phyloP scores from a whole-genome alignment of 2,329 filamentous ascomycete genomes.

The Fragosphaeria purpurea region DNA sequence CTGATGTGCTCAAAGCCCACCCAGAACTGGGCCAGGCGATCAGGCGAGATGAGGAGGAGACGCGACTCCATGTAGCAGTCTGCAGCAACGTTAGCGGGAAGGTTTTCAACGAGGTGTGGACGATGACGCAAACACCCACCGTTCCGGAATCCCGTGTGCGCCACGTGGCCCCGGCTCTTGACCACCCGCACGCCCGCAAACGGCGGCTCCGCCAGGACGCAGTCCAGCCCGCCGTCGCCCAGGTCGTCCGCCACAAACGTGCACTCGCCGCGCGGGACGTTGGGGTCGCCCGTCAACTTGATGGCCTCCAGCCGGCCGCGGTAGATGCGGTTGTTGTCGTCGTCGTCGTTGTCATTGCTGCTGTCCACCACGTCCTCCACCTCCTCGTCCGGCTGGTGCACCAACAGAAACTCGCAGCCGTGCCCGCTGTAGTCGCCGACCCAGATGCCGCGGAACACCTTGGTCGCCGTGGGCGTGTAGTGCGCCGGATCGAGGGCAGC shows the following conservation, averaged over 20 bases:
- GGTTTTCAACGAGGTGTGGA: too few species aligned
- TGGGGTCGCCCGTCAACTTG: constrained; percentile 85
- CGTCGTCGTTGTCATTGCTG: constrained; percentile 20
- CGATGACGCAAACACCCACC: constrained; percentile 1
- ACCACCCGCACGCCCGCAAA: constrained; percentile 71
- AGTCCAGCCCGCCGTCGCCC: constrained; percentile 52
- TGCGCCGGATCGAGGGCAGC: constrained; percentile 59
- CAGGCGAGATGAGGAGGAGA: constrained; percentile 67
- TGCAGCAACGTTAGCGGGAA: constrained; percentile 21
- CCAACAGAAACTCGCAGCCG: constrained; percentile 76
- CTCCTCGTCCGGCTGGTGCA: constrained; percentile 57
- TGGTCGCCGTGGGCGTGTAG: constrained; percentile 72
- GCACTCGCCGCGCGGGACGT: constrained; percentile 77
- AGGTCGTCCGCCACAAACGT: constrained; percentile 76
- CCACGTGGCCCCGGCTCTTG: constrained; percentile 66
- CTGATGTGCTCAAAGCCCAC: constrained; percentile 50
- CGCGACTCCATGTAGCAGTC: constrained; percentile 67
- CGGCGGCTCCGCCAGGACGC: constrained; percentile 52
- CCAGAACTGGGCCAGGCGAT: constrained; percentile 78
- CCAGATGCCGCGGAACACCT: constrained; percentile 86
- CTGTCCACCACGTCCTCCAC: constrained; percentile 29
- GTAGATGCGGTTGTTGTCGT: constrained; percentile 44
- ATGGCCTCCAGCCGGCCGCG: constrained; percentile 67
- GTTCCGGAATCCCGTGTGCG: constrained; percentile 27
- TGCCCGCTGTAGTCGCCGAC: constrained; percentile 83